These are phyloP conservation scores for Trichopus zeylanicus DNA, from an alignment of 116 monocot genomes.

Conservation along the genomic window DNA sequence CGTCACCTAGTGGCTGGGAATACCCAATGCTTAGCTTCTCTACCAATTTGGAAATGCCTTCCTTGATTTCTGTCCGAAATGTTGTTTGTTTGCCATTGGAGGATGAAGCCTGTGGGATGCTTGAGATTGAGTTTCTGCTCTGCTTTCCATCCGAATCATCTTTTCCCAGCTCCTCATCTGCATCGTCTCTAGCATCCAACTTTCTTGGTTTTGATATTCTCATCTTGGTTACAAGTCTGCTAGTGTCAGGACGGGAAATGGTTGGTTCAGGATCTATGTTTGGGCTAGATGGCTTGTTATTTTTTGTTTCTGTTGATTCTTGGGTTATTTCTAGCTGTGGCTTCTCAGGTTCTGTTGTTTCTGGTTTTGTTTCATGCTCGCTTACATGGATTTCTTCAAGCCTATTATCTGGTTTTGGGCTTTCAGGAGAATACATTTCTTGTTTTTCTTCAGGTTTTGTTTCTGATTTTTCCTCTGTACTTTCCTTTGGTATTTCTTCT, in stretches of 20 bases:
- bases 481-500: slow-evolving; percentile 8
- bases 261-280: slow-evolving; percentile 4
- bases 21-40: slow-evolving; percentile 26
- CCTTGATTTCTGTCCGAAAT: slow-evolving; percentile 44
- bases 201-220: slow-evolving; percentile 7
- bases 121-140: slow-evolving; percentile 28
- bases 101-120: slow-evolving; percentile 13
- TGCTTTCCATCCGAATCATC: slow-evolving; percentile 5
- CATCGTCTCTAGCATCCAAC: background rate
- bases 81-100: slow-evolving; percentile 1
- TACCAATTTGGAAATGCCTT: slow-evolving; percentile 39
- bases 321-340: background rate
- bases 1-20: slow-evolving; percentile 8
- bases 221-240: background rate
- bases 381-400: background rate
- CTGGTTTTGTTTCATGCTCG: slow-evolving; percentile 7
- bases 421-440: too few species aligned
- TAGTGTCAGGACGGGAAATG: background rate
- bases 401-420: background rate
- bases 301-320: background rate
- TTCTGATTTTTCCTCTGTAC: slow-evolving; percentile 8
- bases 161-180: background rate
- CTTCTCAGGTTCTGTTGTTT: background rate
- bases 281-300: slow-evolving; percentile 1
- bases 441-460: background rate